These are phyloP conservation scores for Cucurbita moschata DNA, from an alignment of 306 rosid genomes.

Conservation along the genomic window DNA sequence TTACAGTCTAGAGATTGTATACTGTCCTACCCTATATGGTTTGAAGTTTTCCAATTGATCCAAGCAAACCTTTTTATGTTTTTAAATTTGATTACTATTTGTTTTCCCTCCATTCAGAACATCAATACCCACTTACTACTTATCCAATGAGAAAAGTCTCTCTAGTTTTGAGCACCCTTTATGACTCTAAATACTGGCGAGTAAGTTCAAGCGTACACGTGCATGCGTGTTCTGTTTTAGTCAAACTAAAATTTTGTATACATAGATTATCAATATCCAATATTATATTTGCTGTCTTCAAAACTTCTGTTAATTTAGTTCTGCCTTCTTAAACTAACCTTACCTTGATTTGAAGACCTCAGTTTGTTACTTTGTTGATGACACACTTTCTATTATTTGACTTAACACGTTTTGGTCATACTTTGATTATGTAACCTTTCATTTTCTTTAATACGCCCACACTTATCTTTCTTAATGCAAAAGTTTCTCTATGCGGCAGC, in stretches of 20 bases:
- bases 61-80: too few species aligned
- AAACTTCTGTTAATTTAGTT: neutral
- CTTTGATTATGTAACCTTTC: neutral
- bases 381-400: neutral
- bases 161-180: neutral
- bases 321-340: neutral
- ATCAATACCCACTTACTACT: too few species aligned
- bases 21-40: too few species aligned
- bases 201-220: neutral
- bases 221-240: neutral
- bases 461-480: neutral
- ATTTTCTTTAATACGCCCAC: neutral
- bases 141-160: too few species aligned
- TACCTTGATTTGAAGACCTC: neutral
- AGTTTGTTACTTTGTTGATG: neutral
- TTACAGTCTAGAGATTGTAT: too few species aligned
- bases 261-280: neutral
- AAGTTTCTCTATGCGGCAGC: conserved; percentile 31
- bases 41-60: too few species aligned
- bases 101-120: neutral
- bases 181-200: neutral
- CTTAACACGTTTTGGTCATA: neutral
- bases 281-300: neutral
- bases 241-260: neutral
- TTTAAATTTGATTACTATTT: neutral